A percentile compares a stretch with the other conserved stretches of the same genome.
These are phyloP conservation scores for Fusarium sororula DNA, from an alignment of 2,329 filamentous ascomycete species.

Conservation along the genomic window DNA sequence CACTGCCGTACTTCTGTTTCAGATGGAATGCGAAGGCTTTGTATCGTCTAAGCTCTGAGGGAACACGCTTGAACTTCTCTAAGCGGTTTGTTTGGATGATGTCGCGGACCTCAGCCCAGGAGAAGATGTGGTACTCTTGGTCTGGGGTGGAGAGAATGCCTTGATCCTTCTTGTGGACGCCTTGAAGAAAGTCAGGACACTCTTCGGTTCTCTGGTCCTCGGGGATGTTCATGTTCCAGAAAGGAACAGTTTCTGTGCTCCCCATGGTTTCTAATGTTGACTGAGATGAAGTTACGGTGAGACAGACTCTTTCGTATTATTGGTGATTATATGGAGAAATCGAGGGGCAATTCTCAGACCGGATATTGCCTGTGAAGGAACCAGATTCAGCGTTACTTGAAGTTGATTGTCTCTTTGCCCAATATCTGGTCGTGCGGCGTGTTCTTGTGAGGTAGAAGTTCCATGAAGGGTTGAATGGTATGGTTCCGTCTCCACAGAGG, in stretches of 20 bases:
- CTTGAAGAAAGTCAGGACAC: constrained; percentile 76
- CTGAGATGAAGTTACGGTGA: constrained; percentile 24
- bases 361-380: not conserved
- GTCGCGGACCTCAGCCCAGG: constrained; percentile 75
- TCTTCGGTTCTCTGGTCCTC: constrained; percentile 65
- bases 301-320: not conserved
- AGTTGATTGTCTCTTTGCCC: not conserved
- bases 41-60: constrained; percentile 82
- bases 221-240: constrained; percentile 86
- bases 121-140: constrained; percentile 66
- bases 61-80: constrained; percentile 78
- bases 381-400: not conserved
- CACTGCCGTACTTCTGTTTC: constrained; percentile 74
- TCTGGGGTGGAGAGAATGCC: constrained; percentile 77
- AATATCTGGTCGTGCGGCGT: not conserved
- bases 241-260: constrained; percentile 58
- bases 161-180: constrained; percentile 73
- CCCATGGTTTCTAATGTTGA: constrained; percentile 47
- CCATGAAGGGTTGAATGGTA: not conserved
- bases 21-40: constrained; percentile 73
- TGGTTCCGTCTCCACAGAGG: constrained; percentile 11
- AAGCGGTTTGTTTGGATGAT: constrained; percentile 74
- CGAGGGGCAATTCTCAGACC: not conserved
- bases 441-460: not conserved
- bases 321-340: not conserved